A percentile compares a stretch with the other conserved stretches of the same genome.
Conservation (phyloP, 2,329 filamentous ascomycete species). For the Epicoccum nigrum region DNA sequence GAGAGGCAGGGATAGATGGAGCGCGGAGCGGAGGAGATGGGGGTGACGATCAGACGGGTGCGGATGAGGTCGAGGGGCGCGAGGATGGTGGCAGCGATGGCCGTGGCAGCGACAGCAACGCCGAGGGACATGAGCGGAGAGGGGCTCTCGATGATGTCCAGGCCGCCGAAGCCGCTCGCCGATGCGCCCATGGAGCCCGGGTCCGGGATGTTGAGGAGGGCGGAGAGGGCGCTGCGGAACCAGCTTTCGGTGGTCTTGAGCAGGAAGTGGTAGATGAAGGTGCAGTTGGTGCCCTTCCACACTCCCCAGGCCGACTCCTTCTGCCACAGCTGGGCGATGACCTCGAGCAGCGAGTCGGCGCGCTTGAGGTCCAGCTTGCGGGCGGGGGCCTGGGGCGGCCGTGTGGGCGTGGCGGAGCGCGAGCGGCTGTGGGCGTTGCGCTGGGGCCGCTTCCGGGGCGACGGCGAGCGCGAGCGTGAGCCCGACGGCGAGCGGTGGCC, state of each 20-base stretch:
- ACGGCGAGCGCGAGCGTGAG: slow-evolving; percentile 37
- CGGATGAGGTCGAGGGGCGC: slow-evolving; percentile 89
- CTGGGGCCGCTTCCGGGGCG: slow-evolving; percentile 37
- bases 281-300: slow-evolving; percentile 92
- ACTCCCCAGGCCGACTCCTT: slow-evolving; percentile 90
- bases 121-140: slow-evolving; percentile 82
- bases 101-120: slow-evolving; percentile 70
- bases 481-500: slow-evolving; percentile 45
- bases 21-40: slow-evolving; percentile 74
- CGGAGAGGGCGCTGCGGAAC: slow-evolving; percentile 87
- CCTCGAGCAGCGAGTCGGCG: slow-evolving; percentile 82
- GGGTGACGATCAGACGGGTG: slow-evolving; percentile 84
- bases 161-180: slow-evolving; percentile 62
- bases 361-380: slow-evolving; percentile 75
- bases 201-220: slow-evolving; percentile 88
- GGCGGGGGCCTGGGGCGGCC: slow-evolving; percentile 49
- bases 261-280: slow-evolving; percentile 88
- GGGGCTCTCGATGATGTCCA: slow-evolving; percentile 81
- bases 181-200: slow-evolving; percentile 62
- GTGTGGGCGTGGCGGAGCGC: slow-evolving; percentile 47
- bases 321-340: slow-evolving; percentile 85
- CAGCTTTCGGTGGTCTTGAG: slow-evolving; percentile 89
- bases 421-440: slow-evolving; percentile 48
- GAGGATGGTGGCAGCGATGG: slow-evolving; percentile 77
- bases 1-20: slow-evolving; percentile 80